Evolutionary conservation across 2,329 filamentous ascomycete species (phyloP).

Genomic region (Beauveria rudraprayagi): DNA sequence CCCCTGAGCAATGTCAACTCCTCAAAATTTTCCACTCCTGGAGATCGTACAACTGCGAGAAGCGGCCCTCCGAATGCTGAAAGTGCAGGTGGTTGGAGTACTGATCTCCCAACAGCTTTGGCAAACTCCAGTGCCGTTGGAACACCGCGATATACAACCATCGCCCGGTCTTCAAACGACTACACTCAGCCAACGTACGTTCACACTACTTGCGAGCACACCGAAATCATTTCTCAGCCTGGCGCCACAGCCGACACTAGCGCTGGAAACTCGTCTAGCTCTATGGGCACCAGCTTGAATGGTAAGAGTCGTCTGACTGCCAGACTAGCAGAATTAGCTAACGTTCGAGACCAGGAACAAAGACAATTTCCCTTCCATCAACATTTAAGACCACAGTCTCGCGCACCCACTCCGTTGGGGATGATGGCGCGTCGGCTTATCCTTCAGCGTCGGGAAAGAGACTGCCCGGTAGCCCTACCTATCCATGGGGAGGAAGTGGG

Average conservation of each 20-base stretch:
- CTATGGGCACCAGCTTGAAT: background rate
- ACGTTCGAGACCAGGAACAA: background rate
- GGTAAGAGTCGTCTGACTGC: background rate
- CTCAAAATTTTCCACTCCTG: background rate
- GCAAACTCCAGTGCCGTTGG: background rate
- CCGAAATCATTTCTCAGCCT: background rate
- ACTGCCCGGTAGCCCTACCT: constrained; percentile 25
- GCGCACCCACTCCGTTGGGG: constrained; percentile 8
- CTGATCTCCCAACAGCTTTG: background rate
- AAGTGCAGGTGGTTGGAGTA: background rate
- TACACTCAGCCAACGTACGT: background rate
- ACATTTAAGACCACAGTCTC: constrained; percentile 16
- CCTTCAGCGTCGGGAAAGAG: constrained; percentile 17
- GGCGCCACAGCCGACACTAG: background rate
- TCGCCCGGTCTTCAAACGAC: background rate
- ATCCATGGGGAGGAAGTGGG: constrained; percentile 29
- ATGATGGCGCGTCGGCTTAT: background rate
- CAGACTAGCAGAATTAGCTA: background rate
- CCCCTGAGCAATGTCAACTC: background rate
- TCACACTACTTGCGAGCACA: background rate
- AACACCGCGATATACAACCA: background rate
- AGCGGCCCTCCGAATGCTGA: background rate
- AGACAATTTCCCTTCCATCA: constrained; percentile 11
- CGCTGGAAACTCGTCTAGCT: background rate
- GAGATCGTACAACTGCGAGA: background rate